Evolutionary conservation across 2,329 filamentous ascomycete genomes (phyloP), one percentile per base, ranked within the genome.

Genomic region (Aurifilum marmelostoma): DNA sequence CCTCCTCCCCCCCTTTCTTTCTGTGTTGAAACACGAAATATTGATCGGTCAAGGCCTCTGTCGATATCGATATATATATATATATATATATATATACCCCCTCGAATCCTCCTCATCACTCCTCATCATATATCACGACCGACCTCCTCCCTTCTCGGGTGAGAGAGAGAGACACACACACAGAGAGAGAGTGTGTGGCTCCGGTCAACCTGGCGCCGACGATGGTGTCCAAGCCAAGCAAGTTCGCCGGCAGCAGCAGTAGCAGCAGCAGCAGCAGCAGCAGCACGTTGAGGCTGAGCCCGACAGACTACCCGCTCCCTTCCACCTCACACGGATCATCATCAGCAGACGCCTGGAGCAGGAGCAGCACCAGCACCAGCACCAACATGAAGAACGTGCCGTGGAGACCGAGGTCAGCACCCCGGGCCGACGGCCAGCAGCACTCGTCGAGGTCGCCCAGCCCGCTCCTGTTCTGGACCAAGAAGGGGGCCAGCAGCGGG

Each of bases 351-450:
- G 58, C 24, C 37, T 27, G 32, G 54, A 27, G n/a, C 37, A 39
- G 32, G 54, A 27, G n/a, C 34, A 27, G 41, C 64, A 18, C 3
- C 41, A 32, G 24, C 54, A 52, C 8, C 56, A 34, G 16, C 65
- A 21, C 29, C 47, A 37, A 14, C 56, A 67, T 62, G 58, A 62
- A 62, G 41, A 62, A 18, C 54, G 47, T n/a, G 11, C 24, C 63
- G 52, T 70, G 66, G 68, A 47, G 70, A n/a, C 70, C 70, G 32
- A 56, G 66, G n/a, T 71, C 70, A 59, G 70, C 70, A 64, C 65
- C 69, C 58, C 47, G 29, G 47, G 52, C 61, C 39, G 65, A 65
- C 66, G 41, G 47, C 58, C 18, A n/a, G 7, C 18, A 47, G 6
- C 2, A 3, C 43, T n/a, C 43, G 43, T 39, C 65, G 47, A 66